These are phyloP conservation scores for Zygoascus biomembranicola DNA, from an alignment of 805 yeast species.

Conservation along the genomic window DNA sequence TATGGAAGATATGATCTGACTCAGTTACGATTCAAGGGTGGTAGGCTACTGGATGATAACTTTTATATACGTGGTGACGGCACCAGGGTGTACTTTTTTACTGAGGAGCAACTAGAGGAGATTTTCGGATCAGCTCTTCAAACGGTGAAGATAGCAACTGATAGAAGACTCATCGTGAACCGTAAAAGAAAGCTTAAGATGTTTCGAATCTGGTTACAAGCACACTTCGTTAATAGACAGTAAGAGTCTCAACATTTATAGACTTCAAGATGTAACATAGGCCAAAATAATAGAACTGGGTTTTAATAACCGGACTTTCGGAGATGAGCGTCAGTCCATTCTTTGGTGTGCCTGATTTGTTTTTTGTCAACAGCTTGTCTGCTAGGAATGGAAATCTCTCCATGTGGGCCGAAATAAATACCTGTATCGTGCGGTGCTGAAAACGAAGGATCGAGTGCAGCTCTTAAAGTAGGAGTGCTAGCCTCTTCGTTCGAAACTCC, in stretches of 20 bases:
- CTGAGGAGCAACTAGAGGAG: constrained; percentile 78
- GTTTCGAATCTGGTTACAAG: constrained; percentile 97
- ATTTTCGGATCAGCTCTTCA: constrained; percentile 60
- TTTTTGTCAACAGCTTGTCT: constrained; percentile 48
- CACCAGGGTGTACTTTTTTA: constrained; percentile 92
- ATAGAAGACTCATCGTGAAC: constrained; percentile 82
- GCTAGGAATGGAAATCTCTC: constrained; percentile 49
- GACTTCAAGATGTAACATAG: neutral
- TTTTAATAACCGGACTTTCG: neutral
- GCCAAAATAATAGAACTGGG: too few relatives aligned
- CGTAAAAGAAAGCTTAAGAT: constrained; percentile 87
- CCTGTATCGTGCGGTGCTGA: constrained; percentile 55
- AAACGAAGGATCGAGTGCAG: constrained; percentile 48
- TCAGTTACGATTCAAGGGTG: constrained; percentile 86
- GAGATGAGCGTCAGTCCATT: constrained; percentile 63
- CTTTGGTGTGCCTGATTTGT: constrained; percentile 65
- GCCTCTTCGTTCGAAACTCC: constrained; percentile 73
- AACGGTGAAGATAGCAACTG: constrained; percentile 79
- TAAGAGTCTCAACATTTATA: too few relatives aligned
- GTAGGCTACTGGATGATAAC: constrained; percentile 79
- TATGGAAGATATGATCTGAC: constrained; percentile 95
- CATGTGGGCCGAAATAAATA: constrained; percentile 55
- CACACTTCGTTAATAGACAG: constrained; percentile 52
- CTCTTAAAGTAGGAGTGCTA: constrained; percentile 51
- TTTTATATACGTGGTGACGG: constrained; percentile 98